phyloP scores from a whole-genome alignment of 1,284 basidiomycete genomes.

The Sutorius eximius region DNA sequence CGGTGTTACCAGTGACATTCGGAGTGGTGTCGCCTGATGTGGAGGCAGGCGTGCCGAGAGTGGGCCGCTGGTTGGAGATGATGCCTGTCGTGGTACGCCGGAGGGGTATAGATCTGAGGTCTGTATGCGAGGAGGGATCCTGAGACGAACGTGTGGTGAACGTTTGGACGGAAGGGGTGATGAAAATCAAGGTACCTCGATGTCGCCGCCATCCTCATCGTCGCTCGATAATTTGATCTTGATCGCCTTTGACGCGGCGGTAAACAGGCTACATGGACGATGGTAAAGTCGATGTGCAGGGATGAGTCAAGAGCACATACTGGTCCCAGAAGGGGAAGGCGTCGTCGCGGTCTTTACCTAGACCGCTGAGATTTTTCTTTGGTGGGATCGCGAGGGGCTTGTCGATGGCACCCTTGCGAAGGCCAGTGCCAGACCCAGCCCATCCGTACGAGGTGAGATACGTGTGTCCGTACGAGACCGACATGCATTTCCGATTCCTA shows the following conservation, averaged over 20 bases:
- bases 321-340: conserved; percentile 97
- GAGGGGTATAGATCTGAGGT: conserved; percentile 32
- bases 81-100: conserved; percentile 75
- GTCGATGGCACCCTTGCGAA: conserved; percentile 65
- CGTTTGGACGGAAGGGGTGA: not conserved
- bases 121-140: conserved; percentile 2
- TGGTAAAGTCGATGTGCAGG: not conserved
- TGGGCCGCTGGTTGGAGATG: conserved; percentile 68
- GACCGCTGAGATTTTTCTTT: conserved; percentile 80
- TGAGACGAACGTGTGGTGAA: not conserved
- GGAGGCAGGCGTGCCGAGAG: conserved; percentile 50
- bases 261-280: conserved; percentile 62
- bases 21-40: conserved; percentile 54
- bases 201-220: conserved; percentile 47
- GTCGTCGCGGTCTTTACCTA: conserved; percentile 91
- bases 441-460: conserved; percentile 86
- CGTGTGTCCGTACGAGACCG: conserved; percentile 51
- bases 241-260: conserved; percentile 75
- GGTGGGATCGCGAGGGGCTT: conserved; percentile 77
- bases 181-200: conserved; percentile 9
- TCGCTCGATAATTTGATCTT: conserved; percentile 62
- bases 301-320: conserved; percentile 45
- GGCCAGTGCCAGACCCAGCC: conserved; percentile 78
- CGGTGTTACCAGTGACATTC: conserved; percentile 21
- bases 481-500: conserved; percentile 9